Evolutionary conservation across 2,329 filamentous ascomycete genomes (phyloP), one percentile per base, ranked within the genome.

Genomic region (Cordyceps pruinosa): DNA sequence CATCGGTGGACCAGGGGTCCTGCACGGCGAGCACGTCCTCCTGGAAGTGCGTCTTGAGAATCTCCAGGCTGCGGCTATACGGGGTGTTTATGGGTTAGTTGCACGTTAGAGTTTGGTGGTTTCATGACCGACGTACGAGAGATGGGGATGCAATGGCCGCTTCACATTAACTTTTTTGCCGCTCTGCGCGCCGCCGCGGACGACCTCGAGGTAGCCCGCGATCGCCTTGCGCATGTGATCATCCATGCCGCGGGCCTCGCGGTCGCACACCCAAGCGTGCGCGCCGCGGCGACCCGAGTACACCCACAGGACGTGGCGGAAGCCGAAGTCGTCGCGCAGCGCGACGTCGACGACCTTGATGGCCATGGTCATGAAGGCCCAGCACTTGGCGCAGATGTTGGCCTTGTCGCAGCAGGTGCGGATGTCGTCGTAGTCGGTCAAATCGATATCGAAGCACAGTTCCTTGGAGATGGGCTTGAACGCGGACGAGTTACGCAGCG

Each of bases 391-490:
- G 71, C 94, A 99, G 62, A 99, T 97, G 64, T 89, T 95, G 9
- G 93, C 90, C 69, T 93, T 92, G 66, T 87, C 85, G 70, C 94
- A 99, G 74, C 94, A 99, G 28, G 92, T 97, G 64, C 94, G 86
- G 62, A 99, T 89, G 63, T 96, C 90, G 70, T 99, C 94, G 73
- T 99, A 99, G 74, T 97, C 94, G 56, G 94, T 97, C 82, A 99
- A 82, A 82, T 99, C 94, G 66, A 99, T 97, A 87, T 99, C 94
- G 72, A 99, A 97, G 65, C 96, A 96, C 39, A 99, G 77, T 71
- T 99, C 94, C 71, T 99, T 99, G 57, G 89, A 82, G 32, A 97
- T 72, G 0, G 94, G 93, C 61, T 87, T 88, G 75, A 99, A 97
- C 9, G 89, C 84, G 48, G 84, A 84, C 35, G 86, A 82, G 71